Evolutionary conservation across 345 rosid species (phyloP).

Genomic region (Gossypium raimondii): DNA sequence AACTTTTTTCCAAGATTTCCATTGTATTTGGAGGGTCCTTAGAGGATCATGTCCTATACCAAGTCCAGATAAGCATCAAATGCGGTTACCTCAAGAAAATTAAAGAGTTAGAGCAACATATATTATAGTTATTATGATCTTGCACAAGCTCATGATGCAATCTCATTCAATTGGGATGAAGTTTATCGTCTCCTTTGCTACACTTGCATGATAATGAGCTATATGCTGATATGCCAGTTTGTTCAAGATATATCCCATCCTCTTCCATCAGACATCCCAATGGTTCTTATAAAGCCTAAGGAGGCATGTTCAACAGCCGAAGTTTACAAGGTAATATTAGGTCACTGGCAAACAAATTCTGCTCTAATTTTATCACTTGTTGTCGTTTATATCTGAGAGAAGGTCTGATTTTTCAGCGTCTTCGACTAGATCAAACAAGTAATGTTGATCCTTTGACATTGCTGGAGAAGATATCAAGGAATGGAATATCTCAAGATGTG

Average conservation of each 20-base stretch:
- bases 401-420: slow-evolving; percentile 41
- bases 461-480: slow-evolving; percentile 64
- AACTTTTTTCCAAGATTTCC: neutral
- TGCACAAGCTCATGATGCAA: neutral
- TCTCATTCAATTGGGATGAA: neutral
- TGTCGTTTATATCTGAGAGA: slow-evolving; percentile 7
- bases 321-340: slow-evolving; percentile 72
- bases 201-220: slow-evolving; percentile 15
- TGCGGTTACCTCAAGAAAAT: neutral
- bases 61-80: neutral
- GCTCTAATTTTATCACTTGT: slow-evolving; percentile 11
- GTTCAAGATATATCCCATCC: slow-evolving; percentile 49
- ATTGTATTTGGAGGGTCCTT: neutral
- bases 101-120: neutral
- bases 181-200: neutral
- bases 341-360: neutral
- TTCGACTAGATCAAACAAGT: slow-evolving; percentile 67
- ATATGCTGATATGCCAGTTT: slow-evolving; percentile 13
- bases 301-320: slow-evolving; percentile 91
- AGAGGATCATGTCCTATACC: neutral
- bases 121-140: neutral
- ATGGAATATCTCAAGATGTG: slow-evolving; percentile 77
- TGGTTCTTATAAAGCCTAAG: slow-evolving; percentile 86
- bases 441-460: slow-evolving; percentile 61
- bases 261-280: slow-evolving; percentile 59